Percentiles rank a stretch among this genome's conserved stretches.
These are phyloP conservation scores for Theileria orientalis DNA, from an alignment of 169 alveolate species.

Conservation along the genomic window DNA sequence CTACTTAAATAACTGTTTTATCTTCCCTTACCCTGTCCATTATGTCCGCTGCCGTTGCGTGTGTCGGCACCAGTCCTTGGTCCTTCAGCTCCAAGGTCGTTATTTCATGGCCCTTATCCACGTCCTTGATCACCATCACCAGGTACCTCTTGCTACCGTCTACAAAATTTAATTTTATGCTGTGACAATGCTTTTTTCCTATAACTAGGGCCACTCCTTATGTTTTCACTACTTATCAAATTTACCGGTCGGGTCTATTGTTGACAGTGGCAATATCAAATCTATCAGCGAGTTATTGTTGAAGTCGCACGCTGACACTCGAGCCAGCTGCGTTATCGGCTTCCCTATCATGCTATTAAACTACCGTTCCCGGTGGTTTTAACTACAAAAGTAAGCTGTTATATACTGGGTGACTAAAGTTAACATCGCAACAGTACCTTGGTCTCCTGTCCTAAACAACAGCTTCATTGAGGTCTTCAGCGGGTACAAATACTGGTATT, in stretches of 20 bases:
- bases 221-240: no score
- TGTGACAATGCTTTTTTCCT: no score
- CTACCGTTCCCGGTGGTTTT: neutral
- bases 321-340: neutral
- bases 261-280: constrained; percentile 28
- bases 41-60: constrained; percentile 4
- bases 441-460: no score
- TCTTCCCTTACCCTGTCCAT: neutral
- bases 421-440: no score
- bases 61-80: no score
- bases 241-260: no score
- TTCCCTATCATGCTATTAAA: neutral
- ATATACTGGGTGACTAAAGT: no score
- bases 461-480: constrained; percentile 1
- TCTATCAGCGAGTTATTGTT: constrained; percentile 74
- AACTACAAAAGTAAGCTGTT: neutral
- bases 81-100: no score
- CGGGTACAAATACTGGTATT: constrained; percentile 7
- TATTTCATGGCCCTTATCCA: neutral
- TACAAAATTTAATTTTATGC: no score
- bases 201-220: no score
- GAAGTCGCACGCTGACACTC: constrained; percentile 67
- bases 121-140: no score
- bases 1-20: neutral
- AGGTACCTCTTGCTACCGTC: no score